Conservation (phyloP, 2,329 filamentous ascomycete species). For the Ophiostoma fasciatum region DNA sequence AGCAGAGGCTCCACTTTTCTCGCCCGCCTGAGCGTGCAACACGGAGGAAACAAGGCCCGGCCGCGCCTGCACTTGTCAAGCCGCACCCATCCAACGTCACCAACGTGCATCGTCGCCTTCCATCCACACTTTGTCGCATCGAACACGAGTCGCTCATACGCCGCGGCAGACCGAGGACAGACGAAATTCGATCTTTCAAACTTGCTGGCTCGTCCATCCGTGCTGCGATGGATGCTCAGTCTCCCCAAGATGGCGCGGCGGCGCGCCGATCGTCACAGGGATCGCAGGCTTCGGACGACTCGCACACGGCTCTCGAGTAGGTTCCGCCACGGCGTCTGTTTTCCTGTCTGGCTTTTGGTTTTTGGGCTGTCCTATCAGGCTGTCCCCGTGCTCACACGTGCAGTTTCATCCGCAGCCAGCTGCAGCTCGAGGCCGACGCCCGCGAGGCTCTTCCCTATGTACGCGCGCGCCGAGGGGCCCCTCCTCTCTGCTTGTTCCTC, state of each 20-base stretch:
- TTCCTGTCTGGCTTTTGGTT: no score
- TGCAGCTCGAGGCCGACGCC: slow-evolving; percentile 85
- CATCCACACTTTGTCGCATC: no score
- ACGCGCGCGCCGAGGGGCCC: slow-evolving; percentile 17
- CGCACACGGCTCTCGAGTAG: slow-evolving; percentile 60
- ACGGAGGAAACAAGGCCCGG: no score
- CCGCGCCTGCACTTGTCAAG: no score
- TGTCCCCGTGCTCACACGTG: no score
- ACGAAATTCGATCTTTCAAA: no score
- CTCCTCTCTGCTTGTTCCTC: not conserved
- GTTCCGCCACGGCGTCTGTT: no score
- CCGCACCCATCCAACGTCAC: not conserved
- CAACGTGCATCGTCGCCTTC: no score
- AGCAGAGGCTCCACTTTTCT: slow-evolving; percentile 1
- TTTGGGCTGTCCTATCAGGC: no score
- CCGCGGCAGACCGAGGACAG: no score
- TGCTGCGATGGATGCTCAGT: slow-evolving; percentile 4
- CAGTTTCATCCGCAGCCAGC: slow-evolving; percentile 78
- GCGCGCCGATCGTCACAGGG: slow-evolving; percentile 46
- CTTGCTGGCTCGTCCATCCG: not conserved
- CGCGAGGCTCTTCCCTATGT: slow-evolving; percentile 91
- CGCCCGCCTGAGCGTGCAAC: no score
- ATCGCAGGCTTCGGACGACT: slow-evolving; percentile 46
- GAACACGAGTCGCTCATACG: no score
- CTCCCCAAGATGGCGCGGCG: slow-evolving; percentile 9